Evolutionary conservation across 371 early-diverging fungal genomes (phyloP), one percentile per base, ranked within the genome.

Genomic region (Gilbertella persicaria): DNA sequence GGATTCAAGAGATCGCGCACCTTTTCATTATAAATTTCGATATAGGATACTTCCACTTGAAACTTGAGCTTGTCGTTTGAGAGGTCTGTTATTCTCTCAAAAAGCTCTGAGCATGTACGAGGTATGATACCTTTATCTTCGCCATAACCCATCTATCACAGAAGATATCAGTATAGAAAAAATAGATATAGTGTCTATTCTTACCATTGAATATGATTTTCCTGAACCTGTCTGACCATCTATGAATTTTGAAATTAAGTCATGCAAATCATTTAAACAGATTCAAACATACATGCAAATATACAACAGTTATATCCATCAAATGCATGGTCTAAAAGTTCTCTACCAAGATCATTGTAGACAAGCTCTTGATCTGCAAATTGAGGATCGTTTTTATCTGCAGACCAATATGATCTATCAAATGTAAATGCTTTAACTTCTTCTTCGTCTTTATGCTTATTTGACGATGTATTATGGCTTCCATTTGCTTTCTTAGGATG

Each of bases 1-100:
- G 92, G 89, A 52, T 86, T 90, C 28, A 97, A 65, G 29, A 98
- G 71, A 76, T 97, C 97, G 5, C 90, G 84, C 8, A 97, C 92
- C 14, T 86, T 81, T 65, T 99, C 98, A 65, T 86, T 86, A 57
- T 87, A 83, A 43, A 87, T 86, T 59, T 90, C 93, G 60, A 94
- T 82, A 55, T 91, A 95, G 9, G 86, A 85, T 13, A 92, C 93
- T 60, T 91, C 85, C 0, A 93, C 91, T 49, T 84, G 73, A 60
- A 78, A 89, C 17, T 78, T 75, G 10, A 79, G 53, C 7, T 70
- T 67, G 16, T 74, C 74, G 4, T 54, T 69, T 17, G 60, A 73
- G 9, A 53, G 45, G 14, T 67, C 63, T 21, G 61, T 60, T 30
- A 89, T 84, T 29, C 84, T 61, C 6, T 83, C 69, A 65, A 94